Base-by-base conservation (phyloP, 2,329 filamentous ascomycete species). In the Westerdykella ornata region DNA sequence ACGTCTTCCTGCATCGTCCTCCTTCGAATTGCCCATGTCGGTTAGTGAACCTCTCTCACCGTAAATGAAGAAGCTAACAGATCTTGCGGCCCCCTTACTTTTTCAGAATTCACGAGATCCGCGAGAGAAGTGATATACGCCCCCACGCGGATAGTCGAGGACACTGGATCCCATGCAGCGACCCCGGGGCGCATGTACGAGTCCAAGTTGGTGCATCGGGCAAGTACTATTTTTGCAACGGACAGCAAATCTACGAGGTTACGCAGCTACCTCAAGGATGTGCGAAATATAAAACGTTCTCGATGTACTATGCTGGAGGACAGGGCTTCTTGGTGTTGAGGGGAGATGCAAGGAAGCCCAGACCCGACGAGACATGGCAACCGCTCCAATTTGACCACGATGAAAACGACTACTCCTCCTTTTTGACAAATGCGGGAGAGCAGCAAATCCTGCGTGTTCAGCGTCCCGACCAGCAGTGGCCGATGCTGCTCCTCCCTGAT, bases 81-180 rank as follows among this genome's bases (percentile, higher is more conserved):
- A 15, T 6, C 19, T 14, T 34, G 12, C 29, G 55, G 54, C 53
- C 57, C 30, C 31, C 39, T 4, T 61, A 38, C 38, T 18, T 57
- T 11, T 62, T 62, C 37, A 42, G 32, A 12, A 54, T 63, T 37
- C 47, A 59, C 34, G 60, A 63, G 40, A 49, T 62, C 6, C 18
- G 31, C 19, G 49, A 60, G 15, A 20, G 45, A 8, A 34, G 28
- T 2, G 18, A 40, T 14, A 18, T 42, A 9, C 6, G 16, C 12
- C 16, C 32, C 9, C 16, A 30, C 4, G 15, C 34, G 1, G 41
- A 50, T 22, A 34, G 2, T 1, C n/a, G 37, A 8, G 45, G 44
- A 7, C 18, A 49, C 14, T 59, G 57, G 57, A 44, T 39, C 9
- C 55, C 55, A 11, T 49, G 45, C 2, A 29, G 34, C 12, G 28